These are phyloP conservation scores for Brassica nigra DNA, from an alignment of 345 rosid genomes.

Conservation along the genomic window DNA sequence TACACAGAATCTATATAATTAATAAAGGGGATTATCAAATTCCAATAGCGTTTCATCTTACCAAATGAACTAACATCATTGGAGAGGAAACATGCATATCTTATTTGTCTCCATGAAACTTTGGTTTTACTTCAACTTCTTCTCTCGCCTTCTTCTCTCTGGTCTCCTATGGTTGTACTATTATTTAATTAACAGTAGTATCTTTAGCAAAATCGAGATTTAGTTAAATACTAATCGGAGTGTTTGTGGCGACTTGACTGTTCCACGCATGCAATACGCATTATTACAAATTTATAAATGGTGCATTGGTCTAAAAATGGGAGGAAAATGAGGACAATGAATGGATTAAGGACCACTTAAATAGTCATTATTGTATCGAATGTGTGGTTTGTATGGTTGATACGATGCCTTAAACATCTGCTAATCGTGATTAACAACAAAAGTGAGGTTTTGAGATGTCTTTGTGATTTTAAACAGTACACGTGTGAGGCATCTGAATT, in stretches of 20 bases:
- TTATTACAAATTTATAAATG: constrained; percentile 1
- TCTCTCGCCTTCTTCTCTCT: constrained; percentile 33
- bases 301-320: constrained; percentile 15
- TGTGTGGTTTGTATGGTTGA: constrained; percentile 39
- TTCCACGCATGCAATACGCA: constrained; percentile 6
- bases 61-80: constrained; percentile 36
- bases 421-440: constrained; percentile 33
- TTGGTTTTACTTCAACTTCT: constrained; percentile 31
- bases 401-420: constrained; percentile 35
- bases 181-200: constrained; percentile 23
- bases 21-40: not conserved
- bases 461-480: constrained; percentile 33
- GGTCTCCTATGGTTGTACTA: not conserved
- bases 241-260: constrained; percentile 36
- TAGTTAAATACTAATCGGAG: not conserved
- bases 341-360: constrained; percentile 37
- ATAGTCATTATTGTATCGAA: constrained; percentile 32
- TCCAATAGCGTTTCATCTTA: constrained; percentile 32
- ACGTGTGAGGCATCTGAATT: constrained; percentile 39
- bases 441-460: constrained; percentile 27
- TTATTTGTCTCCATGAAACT: constrained; percentile 30
- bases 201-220: constrained; percentile 28
- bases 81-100: constrained; percentile 42
- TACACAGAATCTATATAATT: not conserved
- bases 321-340: not conserved